Evolutionary conservation across 495 filamentous ascomycete genomes (phyloP).

Genomic region (Penicillium salamii): DNA sequence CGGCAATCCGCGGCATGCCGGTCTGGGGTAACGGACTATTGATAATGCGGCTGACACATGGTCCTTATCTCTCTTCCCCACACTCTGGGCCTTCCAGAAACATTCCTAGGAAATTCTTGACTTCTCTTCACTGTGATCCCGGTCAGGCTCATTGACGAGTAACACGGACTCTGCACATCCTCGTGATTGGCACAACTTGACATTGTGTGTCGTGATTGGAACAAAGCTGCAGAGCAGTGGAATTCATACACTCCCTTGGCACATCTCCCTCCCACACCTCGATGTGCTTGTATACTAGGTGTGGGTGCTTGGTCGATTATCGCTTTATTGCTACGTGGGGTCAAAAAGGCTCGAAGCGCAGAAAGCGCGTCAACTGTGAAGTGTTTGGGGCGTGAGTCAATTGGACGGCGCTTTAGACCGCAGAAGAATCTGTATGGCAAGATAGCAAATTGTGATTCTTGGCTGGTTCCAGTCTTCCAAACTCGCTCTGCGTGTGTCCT

Average conservation of each 20-base stretch:
- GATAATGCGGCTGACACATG: slow-evolving; percentile 22
- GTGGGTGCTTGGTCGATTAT: slow-evolving; percentile 43
- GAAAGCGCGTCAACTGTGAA: slow-evolving; percentile 21
- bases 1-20: slow-evolving; percentile 20
- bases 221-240: slow-evolving; percentile 18
- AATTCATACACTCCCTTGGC: slow-evolving; percentile 14
- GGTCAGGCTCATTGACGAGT: too few species aligned
- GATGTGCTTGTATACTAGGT: slow-evolving; percentile 42
- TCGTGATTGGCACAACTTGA: neutral
- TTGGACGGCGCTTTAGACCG: neutral
- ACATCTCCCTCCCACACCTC: slow-evolving; percentile 38
- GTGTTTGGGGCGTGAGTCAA: slow-evolving; percentile 16
- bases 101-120: neutral
- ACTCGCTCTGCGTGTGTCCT: neutral
- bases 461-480: slow-evolving; percentile 7
- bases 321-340: slow-evolving; percentile 42
- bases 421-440: neutral
- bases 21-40: slow-evolving; percentile 9
- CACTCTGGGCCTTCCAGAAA: slow-evolving; percentile 8
- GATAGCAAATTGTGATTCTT: neutral
- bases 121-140: too few species aligned
- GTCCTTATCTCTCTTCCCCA: slow-evolving; percentile 12
- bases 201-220: neutral
- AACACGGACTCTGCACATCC: too few species aligned
- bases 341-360: slow-evolving; percentile 31